Base-by-base conservation (phyloP, 2,329 filamentous ascomycete species). In the Aspergillus latus region DNA sequence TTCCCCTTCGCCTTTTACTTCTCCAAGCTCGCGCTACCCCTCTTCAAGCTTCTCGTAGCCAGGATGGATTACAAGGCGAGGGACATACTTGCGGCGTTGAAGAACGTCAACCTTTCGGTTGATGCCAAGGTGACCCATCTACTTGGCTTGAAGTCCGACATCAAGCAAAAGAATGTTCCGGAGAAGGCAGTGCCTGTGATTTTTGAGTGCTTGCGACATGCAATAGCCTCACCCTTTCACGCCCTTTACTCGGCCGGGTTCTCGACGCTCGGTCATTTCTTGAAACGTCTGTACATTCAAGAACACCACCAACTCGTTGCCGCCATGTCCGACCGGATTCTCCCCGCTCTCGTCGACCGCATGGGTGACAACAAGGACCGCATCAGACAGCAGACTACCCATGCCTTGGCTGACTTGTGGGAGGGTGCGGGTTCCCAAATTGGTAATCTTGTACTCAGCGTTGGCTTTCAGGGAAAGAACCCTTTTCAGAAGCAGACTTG, bases 111-210 rank as follows among this genome's bases (percentile, higher is more conserved):
- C 65, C 81, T 83, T 37, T 81, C 85, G 48, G 79, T 90, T 65
- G 88, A 92, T 66, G 76, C 81, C 50, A 92, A 92, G 71, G 82
- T 91, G 61, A 80, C 84, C 62, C 82, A 84, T 52, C 84, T 96
- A 65, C 89, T 86, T 58, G 81, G 79, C 66, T 80, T 92, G 74
- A 96, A 96, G 76, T 92, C 89, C 43, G 84, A 86, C 72, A 96
- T 96, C 80, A 96, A 96, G 75, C 92, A 96, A 74, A 88, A 89
- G 71, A 92, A 92, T 77, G 90, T 96, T 45, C 90, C 91, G 59
- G 90, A 95, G 34, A 62, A 64, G 40, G 82, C 82, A 66, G 83
- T 95, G 65, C 76, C 84, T 28, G 80, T 84, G 56, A 84, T 96
- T 61, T 95, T 96, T 75, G 91, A 97, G 59, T 89, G 88, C 61